Evolutionary conservation across 306 rosid species (phyloP).

Genomic region (Rubus parviflorus): DNA sequence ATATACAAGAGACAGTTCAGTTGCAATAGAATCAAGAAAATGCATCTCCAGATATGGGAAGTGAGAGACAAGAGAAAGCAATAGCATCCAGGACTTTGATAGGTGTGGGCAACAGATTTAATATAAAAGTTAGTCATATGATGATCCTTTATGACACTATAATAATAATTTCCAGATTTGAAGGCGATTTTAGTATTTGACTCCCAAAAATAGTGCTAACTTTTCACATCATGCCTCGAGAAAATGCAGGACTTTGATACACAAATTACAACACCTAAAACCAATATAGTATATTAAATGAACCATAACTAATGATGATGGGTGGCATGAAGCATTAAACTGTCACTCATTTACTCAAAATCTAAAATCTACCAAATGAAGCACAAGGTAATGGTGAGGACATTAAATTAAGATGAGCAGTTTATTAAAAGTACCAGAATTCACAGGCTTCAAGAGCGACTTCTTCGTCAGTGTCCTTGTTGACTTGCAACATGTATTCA

Average conservation of each 20-base stretch:
- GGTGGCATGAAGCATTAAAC: not conserved
- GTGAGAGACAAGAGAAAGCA: not conserved
- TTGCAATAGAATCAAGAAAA: not conserved
- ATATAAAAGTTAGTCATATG: not conserved
- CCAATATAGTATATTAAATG: not conserved
- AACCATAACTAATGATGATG: not conserved
- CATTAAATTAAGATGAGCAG: slow-evolving; percentile 6
- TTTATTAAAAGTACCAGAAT: slow-evolving; percentile 73
- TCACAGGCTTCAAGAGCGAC: slow-evolving; percentile 99
- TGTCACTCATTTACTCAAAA: slow-evolving; percentile 10
- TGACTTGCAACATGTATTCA: slow-evolving; percentile 96
- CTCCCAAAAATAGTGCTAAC: not conserved
- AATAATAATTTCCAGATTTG: not conserved
- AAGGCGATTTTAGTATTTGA: not conserved
- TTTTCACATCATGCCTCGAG: not conserved
- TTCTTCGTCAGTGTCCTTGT: slow-evolving; percentile 90
- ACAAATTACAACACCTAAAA: not conserved
- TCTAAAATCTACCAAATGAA: slow-evolving; percentile 21
- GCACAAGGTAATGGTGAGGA: slow-evolving; percentile 18
- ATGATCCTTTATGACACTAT: not conserved
- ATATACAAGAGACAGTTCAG: not conserved
- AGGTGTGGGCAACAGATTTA: not conserved
- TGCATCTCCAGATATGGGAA: not conserved
- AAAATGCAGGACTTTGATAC: not conserved
- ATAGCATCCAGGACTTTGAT: not conserved